Conservation (phyloP, 805 yeast species). For the Zygosaccharomyces lentus region DNA sequence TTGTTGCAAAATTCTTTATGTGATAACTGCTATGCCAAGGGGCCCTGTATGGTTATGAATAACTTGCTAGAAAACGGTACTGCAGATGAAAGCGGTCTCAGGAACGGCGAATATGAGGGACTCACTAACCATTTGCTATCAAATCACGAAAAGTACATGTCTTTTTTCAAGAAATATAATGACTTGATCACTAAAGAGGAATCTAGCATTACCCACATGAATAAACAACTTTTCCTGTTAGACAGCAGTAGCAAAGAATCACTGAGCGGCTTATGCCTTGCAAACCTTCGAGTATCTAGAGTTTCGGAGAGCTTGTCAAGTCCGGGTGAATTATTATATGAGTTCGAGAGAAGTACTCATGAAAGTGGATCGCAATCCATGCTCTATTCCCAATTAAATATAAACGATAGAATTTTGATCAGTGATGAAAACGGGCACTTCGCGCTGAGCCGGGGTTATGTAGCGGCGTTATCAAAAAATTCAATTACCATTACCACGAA, state of each 20-base stretch:
- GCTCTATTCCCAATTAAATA: slow-evolving; percentile 44
- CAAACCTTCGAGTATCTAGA: slow-evolving; percentile 43
- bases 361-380: slow-evolving; percentile 16
- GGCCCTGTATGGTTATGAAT: slow-evolving; percentile 62
- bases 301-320: slow-evolving; percentile 18
- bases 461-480: slow-evolving; percentile 42
- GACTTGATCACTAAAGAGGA: slow-evolving; percentile 69
- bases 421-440: slow-evolving; percentile 81
- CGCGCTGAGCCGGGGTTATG: slow-evolving; percentile 61
- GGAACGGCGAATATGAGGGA: slow-evolving; percentile 42
- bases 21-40: slow-evolving; percentile 54
- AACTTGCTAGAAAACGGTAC: slow-evolving; percentile 57
- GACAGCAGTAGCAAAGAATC: slow-evolving; percentile 56
- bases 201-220: slow-evolving; percentile 45
- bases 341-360: slow-evolving; percentile 41
- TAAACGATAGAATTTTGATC: slow-evolving; percentile 61
- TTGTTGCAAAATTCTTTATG: slow-evolving; percentile 50
- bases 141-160: slow-evolving; percentile 38
- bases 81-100: slow-evolving; percentile 50
- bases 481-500: slow-evolving; percentile 48
- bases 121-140: slow-evolving; percentile 47
- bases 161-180: slow-evolving; percentile 73
- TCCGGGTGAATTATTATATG: slow-evolving; percentile 40
- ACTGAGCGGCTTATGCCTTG: slow-evolving; percentile 54
- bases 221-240: slow-evolving; percentile 56